Percentiles rank a stretch among this genome's conserved stretches.
Conservation (phyloP, 2,329 filamentous ascomycete species). For the Waltergamsia citrina region DNA sequence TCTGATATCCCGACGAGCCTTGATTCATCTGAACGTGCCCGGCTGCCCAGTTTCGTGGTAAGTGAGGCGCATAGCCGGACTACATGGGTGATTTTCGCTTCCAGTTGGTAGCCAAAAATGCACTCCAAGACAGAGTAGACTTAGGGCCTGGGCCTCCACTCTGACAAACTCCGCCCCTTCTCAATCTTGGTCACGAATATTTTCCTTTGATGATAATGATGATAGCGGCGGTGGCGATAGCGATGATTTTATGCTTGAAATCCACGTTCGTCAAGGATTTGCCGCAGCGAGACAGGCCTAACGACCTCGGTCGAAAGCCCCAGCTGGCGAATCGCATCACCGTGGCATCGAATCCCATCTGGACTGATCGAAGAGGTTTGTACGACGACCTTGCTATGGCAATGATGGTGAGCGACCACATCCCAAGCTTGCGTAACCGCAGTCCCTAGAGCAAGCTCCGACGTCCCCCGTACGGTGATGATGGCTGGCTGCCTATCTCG, state of each 20-base stretch:
- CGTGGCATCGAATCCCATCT: conserved; percentile 10
- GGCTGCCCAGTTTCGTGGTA: too few relatives aligned
- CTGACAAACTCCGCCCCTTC: too few relatives aligned
- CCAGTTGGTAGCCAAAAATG: too few relatives aligned
- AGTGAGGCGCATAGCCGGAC: too few relatives aligned
- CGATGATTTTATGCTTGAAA: not conserved
- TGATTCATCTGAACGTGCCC: too few relatives aligned
- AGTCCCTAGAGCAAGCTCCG: conserved; percentile 8
- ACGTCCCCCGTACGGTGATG: conserved; percentile 14
- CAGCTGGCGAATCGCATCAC: conserved; percentile 15
- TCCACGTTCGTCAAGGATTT: conserved; percentile 17
- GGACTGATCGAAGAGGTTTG: conserved; percentile 9
- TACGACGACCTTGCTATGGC: conserved; percentile 7
- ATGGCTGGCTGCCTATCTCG: conserved; percentile 9
- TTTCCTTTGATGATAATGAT: too few relatives aligned
- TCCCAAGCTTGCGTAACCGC: conserved; percentile 14
- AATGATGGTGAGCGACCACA: conserved; percentile 10
- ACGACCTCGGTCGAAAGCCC: conserved; percentile 17
- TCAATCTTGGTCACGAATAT: too few relatives aligned
- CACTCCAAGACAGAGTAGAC: too few relatives aligned
- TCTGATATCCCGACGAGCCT: too few relatives aligned
- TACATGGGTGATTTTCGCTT: too few relatives aligned
- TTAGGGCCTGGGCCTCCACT: too few relatives aligned
- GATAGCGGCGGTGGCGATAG: too few relatives aligned
- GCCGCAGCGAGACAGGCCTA: conserved; percentile 21